Percentiles rank a stretch among this genome's conserved stretches.
phyloP scores from a whole-genome alignment of 176 grass and related monocot species.

The Bolboschoenus planiculmis region DNA sequence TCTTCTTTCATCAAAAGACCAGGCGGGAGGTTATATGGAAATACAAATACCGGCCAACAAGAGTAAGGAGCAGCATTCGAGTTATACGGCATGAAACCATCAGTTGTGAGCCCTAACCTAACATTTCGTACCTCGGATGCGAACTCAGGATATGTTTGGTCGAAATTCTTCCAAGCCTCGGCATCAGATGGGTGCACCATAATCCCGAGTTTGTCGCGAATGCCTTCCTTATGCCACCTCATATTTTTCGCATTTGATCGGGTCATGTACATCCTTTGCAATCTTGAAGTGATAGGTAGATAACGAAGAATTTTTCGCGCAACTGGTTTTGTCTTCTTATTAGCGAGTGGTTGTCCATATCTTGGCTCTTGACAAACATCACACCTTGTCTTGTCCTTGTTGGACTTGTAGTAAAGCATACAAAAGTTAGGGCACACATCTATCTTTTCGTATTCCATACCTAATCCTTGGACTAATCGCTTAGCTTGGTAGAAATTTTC shows the following conservation, averaged over 20 bases:
- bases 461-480: no score
- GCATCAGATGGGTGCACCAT: neutral
- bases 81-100: neutral
- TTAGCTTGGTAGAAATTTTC: no score
- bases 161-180: neutral
- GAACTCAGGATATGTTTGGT: neutral
- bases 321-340: neutral
- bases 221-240: neutral
- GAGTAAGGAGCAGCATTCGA: neutral
- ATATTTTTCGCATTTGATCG: neutral
- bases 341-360: neutral
- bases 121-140: neutral
- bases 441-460: no score
- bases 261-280: neutral
- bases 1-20: neutral
- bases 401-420: neutral
- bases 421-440: neutral
- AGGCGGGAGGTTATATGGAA: slow-evolving; percentile 16
- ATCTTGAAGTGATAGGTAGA: neutral
- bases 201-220: neutral
- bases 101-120: neutral
- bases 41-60: slow-evolving; percentile 16
- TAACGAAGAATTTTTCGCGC: neutral
- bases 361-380: neutral
- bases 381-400: neutral